Evolutionary conservation across 208 protist genomes (phyloP), one percentile per base, ranked within the genome.

Genomic region (Leishmania turanica): DNA sequence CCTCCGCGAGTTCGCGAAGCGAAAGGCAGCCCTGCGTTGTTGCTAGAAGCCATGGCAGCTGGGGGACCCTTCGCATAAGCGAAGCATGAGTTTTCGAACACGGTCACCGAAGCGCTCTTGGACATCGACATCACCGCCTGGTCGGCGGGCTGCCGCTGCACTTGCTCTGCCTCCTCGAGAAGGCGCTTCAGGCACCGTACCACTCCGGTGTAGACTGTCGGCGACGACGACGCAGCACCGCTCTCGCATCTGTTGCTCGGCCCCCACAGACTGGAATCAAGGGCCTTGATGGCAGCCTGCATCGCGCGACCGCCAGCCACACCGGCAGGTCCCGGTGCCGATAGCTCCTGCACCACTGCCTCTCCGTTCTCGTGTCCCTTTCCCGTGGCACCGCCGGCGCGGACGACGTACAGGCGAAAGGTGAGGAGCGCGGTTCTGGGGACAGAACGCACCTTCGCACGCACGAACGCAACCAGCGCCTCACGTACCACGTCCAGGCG

Each of bases 331-430:
- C 85, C 84, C 31, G 78, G 82, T 13, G 80, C 49, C 51, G 88
- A 45, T 40, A 91, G 42, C 64, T 90, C 82, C 31, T 83, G 58
- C 3, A 76, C 21, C 40, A 5, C 45, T 11, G 19, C 69, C 21
- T 73, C 37, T 13, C 24, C 82, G 31, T 76, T 75, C 1, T 73
- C 79, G 5, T 51, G 47, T 40, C 8, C 49, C 69, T 77, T 75
- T 3, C 82, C 70, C 15, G 82, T 70, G 37, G 69, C 69, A 31
- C 9, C 27, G 45, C 1, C 45, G 9, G 84, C 73, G 49, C 75
- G 71, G 24, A 93, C 79, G 37, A 69, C 82, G 79, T 93, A 93
- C 2, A 93, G 27, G 3, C 84, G 78, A 74, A 93, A 83, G 42
- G 70, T 84, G 62, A 90, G 78, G 21, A 47, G 56, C 7, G 64